Evolutionary conservation across 2,329 filamentous ascomycete species (phyloP).

Genomic region (Thelonectria olida): DNA sequence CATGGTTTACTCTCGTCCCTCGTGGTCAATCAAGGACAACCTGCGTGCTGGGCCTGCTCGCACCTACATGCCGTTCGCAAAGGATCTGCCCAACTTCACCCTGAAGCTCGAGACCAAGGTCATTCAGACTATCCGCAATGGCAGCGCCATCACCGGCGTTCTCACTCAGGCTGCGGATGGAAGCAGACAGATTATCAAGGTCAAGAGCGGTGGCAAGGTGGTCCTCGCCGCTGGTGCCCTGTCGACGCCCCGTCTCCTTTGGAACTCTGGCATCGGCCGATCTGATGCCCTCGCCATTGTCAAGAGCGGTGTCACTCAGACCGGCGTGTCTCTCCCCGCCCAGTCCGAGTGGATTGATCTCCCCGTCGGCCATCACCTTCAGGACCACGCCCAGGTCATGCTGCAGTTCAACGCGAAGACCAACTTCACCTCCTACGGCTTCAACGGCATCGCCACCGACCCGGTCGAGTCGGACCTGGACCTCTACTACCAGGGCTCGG

Average conservation of each 20-base stretch:
- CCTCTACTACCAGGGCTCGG: conserved; percentile 38
- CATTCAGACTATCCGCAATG: conserved; percentile 68
- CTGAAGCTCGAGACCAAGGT: conserved; percentile 73
- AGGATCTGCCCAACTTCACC: conserved; percentile 69
- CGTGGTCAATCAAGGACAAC: conserved; percentile 74
- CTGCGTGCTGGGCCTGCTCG: conserved; percentile 75
- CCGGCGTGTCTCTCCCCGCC: conserved; percentile 61
- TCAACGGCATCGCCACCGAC: conserved; percentile 29
- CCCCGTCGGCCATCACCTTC: conserved; percentile 66
- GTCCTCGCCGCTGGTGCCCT: conserved; percentile 71
- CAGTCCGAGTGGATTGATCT: conserved; percentile 62
- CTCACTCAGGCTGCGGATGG: conserved; percentile 66
- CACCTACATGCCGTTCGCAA: conserved; percentile 73
- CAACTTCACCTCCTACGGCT: conserved; percentile 39
- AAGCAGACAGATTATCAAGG: conserved; percentile 39
- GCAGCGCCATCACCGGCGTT: conserved; percentile 70
- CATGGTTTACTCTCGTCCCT: conserved; percentile 69
- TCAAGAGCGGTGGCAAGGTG: conserved; percentile 51
- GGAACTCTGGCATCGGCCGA: conserved; percentile 67
- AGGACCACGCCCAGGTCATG: conserved; percentile 60
- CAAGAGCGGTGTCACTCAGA: conserved; percentile 47
- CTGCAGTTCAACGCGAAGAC: conserved; percentile 35
- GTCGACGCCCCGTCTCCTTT: conserved; percentile 40
- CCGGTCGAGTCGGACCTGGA: conserved; percentile 33
- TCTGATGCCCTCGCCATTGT: conserved; percentile 64